Evolutionary conservation across 2,329 filamentous ascomycete species (phyloP), one percentile per base, ranked within the genome.

Genomic region (Sporothrix inflata): DNA sequence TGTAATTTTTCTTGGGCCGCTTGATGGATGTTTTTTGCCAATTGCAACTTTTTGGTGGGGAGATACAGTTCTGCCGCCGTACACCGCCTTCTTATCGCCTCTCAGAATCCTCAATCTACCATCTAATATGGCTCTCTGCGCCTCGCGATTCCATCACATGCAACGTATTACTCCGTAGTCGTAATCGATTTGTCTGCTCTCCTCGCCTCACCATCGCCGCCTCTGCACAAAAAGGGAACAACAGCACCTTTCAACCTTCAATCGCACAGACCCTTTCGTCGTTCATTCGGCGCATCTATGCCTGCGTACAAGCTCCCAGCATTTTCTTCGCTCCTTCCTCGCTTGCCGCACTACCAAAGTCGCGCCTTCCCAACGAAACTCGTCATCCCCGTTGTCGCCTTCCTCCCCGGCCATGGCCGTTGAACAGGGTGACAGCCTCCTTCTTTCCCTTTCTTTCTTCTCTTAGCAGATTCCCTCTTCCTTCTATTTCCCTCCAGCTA

Each of bases 81-180:
- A 57, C 45, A 75, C 74, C 74, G 73, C 74, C 49, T 72, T 65
- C 65, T 34, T 71, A 71, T 65, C 57, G n/a, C 45, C 8, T 65
- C 40, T 40, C 19, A 16, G 19, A 7, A n/a, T 6, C 14, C 66
- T 42, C 9, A 40, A 42, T 45, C 38, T 19, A 21, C 24, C 16
- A 8, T 30, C 42, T 30, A 34, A 66, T 42, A 30, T 66, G 7
- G 21, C 16, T 4, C 42, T 47, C 42, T 34, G 63, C 42, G 42
- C 63, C 42, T 66, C 42, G 21, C 45, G 24, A 49, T 49, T 30
- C 27, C 70, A 61, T 74, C 73, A 74, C 73, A 74, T 74, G 73
- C 63, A 55, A 65, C 51, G 47, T n/a, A n/a, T n/a, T n/a, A n/a
- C n/a, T n/a, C n/a, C n/a, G n/a, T 40, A 40, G 9, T 69, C 45